Conservation (phyloP, 768 basidiomycete genomes). For the Gloeopeniophorella convolvens region DNA sequence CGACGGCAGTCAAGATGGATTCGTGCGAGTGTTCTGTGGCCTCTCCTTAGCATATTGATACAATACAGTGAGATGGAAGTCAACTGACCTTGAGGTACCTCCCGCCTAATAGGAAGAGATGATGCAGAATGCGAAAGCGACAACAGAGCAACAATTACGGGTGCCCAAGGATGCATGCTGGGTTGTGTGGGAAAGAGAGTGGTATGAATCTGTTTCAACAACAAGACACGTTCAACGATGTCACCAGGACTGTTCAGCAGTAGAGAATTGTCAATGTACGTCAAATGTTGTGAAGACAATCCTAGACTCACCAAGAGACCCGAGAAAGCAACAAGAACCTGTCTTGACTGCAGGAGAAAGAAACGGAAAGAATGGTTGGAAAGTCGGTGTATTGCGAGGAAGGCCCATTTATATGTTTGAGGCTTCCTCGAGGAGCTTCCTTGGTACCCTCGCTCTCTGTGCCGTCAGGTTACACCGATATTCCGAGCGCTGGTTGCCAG, state of each 20-base stretch:
- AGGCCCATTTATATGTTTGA: neutral
- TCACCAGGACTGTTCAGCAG: neutral
- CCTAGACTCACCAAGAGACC: conserved; percentile 30
- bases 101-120: conserved; percentile 45
- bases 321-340: conserved; percentile 40
- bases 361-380: conserved; percentile 27
- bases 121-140: conserved; percentile 30
- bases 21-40: conserved; percentile 66
- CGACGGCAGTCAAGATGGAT: conserved; percentile 32
- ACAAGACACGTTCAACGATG: neutral
- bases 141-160: conserved; percentile 32
- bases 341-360: conserved; percentile 40
- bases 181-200: conserved; percentile 21
- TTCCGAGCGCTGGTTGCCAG: too few relatives aligned
- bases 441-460: too few relatives aligned
- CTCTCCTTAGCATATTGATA: neutral
- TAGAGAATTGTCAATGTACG: neutral
- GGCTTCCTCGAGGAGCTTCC: neutral
- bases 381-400: neutral
- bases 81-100: conserved; percentile 57
- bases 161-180: conserved; percentile 35
- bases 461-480: too few relatives aligned
- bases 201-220: neutral
- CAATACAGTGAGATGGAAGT: neutral
- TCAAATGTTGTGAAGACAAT: too few relatives aligned